Evolutionary conservation across 2,329 filamentous ascomycete species (phyloP).

Genomic region (Domatiomyces catenatus): DNA sequence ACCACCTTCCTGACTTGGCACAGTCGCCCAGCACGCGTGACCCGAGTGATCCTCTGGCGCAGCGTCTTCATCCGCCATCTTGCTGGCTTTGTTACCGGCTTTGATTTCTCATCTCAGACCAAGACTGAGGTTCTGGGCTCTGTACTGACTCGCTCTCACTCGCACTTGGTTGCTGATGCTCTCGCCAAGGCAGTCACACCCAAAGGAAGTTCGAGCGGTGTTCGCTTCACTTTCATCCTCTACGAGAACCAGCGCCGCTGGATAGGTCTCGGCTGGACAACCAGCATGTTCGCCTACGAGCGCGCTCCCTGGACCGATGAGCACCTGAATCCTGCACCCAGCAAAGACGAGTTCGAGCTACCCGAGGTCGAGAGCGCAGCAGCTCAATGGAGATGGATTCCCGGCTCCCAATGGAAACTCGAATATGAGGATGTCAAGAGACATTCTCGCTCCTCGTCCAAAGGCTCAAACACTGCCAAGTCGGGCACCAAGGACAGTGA

Average conservation of each 20-base stretch:
- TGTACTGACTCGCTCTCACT: constrained; percentile 4
- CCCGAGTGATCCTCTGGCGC: constrained; percentile 78
- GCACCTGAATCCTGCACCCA: constrained; percentile 65
- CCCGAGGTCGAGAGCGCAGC: constrained; percentile 50
- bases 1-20: constrained; percentile 86
- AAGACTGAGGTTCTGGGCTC: constrained; percentile 14
- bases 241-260: constrained; percentile 94
- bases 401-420: constrained; percentile 71
- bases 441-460: constrained; percentile 17
- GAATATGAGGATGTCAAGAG: constrained; percentile 43
- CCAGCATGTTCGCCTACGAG: constrained; percentile 79
- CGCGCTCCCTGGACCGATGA: constrained; percentile 89
- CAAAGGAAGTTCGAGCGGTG: constrained; percentile 48
- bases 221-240: constrained; percentile 90
- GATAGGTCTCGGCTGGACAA: constrained; percentile 91
- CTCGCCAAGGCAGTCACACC: constrained; percentile 31
- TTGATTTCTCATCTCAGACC: constrained; percentile 41
- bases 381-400: constrained; percentile 64
- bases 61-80: constrained; percentile 58
- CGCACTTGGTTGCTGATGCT: constrained; percentile 23
- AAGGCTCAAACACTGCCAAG: constrained; percentile 23
- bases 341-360: constrained; percentile 56
- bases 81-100: constrained; percentile 60
- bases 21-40: constrained; percentile 68
- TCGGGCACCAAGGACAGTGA: constrained; percentile 23